These are phyloP conservation scores for Vachellia collinsii DNA, from an alignment of 306 rosid genomes.

Conservation along the genomic window DNA sequence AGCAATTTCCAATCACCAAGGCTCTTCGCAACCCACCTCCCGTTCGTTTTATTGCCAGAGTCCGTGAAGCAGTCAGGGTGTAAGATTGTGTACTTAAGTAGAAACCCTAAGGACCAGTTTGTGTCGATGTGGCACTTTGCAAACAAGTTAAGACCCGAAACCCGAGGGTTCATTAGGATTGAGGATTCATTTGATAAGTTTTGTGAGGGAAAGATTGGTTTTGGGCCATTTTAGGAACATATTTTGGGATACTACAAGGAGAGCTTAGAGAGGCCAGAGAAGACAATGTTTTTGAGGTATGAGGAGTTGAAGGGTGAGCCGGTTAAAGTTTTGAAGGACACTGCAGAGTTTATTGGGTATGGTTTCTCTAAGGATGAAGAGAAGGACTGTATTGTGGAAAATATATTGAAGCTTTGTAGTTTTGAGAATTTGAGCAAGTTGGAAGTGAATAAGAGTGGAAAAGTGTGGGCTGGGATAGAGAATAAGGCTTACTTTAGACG, in stretches of 20 bases:
- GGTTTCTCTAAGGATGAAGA: conserved; percentile 32
- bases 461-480: conserved; percentile 18
- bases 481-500: conserved; percentile 32
- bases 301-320: conserved; percentile 26
- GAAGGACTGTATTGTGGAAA: conserved; percentile 29
- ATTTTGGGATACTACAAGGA: conserved; percentile 7
- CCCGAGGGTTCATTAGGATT: too few species aligned
- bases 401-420: conserved; percentile 40
- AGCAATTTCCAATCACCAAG: too few species aligned
- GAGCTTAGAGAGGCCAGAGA: conserved; percentile 1
- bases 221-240: conserved; percentile 20
- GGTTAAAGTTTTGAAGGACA: neutral
- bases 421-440: conserved; percentile 44
- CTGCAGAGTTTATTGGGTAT: conserved; percentile 10
- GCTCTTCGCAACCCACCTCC: too few species aligned
- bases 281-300: conserved; percentile 13
- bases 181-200: too few species aligned
- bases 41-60: too few species aligned
- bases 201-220: too few species aligned
- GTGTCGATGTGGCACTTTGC: too few species aligned
- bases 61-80: too few species aligned
- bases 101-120: too few species aligned
- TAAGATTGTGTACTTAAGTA: too few species aligned
- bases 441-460: conserved; percentile 49
- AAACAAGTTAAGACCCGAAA: too few species aligned